phyloP scores from a whole-genome alignment of 148 eudicot species.

The Silene conica region DNA sequence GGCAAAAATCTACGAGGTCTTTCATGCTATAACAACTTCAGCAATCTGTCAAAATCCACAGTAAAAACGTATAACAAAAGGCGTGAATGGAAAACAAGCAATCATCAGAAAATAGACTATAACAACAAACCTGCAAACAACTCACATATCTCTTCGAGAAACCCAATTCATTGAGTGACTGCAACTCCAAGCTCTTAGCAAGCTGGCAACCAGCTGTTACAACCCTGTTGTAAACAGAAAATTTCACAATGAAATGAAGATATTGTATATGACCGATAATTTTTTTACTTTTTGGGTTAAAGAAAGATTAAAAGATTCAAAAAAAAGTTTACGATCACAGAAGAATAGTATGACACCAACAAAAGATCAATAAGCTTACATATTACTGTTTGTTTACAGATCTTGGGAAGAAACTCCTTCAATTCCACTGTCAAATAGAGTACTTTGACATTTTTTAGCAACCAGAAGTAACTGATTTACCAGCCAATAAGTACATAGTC shows the following conservation, averaged over 20 bases:
- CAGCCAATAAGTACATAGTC: conserved; percentile 33
- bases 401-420: conserved; percentile 75
- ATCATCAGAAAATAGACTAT: not conserved
- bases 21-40: no score
- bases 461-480: conserved; percentile 86
- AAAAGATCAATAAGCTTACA: conserved; percentile 43
- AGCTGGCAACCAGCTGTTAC: no score
- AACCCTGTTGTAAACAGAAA: no score
- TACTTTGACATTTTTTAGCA: conserved; percentile 86
- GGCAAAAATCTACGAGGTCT: conserved; percentile 69
- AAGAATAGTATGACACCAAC: not conserved
- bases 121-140: no score
- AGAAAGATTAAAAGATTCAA: no score
- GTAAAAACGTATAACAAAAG: no score
- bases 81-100: not conserved
- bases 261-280: not conserved
- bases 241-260: not conserved
- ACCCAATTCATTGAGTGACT: no score
- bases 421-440: conserved; percentile 65
- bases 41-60: no score
- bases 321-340: not conserved
- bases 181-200: no score
- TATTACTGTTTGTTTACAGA: conserved; percentile 70
- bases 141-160: no score
- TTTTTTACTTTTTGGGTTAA: not conserved